These are phyloP conservation scores for Neodidymelliopsis sp. DNA, from an alignment of 2,329 filamentous ascomycete species.

Conservation along the genomic window DNA sequence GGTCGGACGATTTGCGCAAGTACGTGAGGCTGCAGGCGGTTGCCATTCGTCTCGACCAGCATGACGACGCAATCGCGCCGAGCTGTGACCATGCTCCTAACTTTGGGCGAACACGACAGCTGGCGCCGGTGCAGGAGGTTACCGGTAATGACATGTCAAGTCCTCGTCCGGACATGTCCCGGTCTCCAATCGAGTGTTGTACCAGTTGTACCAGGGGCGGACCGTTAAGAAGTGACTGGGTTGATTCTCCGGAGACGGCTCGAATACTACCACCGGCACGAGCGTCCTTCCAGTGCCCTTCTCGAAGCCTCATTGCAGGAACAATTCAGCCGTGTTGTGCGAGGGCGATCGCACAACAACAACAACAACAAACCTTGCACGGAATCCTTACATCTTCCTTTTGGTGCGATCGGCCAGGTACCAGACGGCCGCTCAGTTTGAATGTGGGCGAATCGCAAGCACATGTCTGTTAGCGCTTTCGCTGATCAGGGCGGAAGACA, in stretches of 20 bases:
- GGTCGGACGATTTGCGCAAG: slow-evolving; percentile 27
- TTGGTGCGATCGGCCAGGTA: background rate
- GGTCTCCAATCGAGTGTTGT: slow-evolving; percentile 5
- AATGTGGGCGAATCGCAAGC: background rate
- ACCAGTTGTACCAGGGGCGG: slow-evolving; percentile 12
- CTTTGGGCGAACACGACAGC: slow-evolving; percentile 24
- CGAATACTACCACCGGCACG: slow-evolving; percentile 27
- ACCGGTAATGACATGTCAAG: slow-evolving; percentile 8
- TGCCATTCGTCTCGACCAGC: slow-evolving; percentile 13
- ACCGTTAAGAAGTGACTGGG: slow-evolving; percentile 12
- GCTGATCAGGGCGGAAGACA: slow-evolving; percentile 18
- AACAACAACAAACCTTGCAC: slow-evolving; percentile 1
- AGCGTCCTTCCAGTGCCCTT: slow-evolving; percentile 40
- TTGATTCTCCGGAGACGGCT: slow-evolving; percentile 19
- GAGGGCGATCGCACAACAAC: background rate
- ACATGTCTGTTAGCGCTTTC: slow-evolving; percentile 10
- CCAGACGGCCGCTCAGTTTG: background rate
- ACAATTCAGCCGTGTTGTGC: slow-evolving; percentile 19
- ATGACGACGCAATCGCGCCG: slow-evolving; percentile 21
- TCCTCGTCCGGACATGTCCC: slow-evolving; percentile 9
- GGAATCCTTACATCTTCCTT: background rate
- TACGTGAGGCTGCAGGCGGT: slow-evolving; percentile 21
- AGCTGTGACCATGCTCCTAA: slow-evolving; percentile 12
- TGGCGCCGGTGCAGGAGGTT: slow-evolving; percentile 16
- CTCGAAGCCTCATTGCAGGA: slow-evolving; percentile 34